A percentile compares a stretch with the other conserved stretches of the same genome.
Evolutionary conservation across 2,329 filamentous ascomycete genomes (phyloP).

Genomic region (Camillea tinctor): DNA sequence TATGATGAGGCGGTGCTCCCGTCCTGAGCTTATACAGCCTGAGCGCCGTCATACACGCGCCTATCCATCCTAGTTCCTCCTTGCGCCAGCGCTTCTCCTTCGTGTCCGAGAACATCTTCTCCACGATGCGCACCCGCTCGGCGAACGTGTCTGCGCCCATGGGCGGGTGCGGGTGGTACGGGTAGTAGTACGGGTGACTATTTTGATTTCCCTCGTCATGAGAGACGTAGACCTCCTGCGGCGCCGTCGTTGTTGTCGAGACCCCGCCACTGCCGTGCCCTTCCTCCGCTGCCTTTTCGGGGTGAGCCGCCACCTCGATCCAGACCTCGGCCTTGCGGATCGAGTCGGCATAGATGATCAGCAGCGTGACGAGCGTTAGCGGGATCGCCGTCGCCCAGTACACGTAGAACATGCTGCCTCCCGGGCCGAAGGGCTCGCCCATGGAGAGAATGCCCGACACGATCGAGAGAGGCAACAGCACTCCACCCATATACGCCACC

Average conservation of each 20-base stretch:
- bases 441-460: conserved; percentile 49
- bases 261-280: no score
- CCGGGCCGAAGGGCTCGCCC: conserved; percentile 43
- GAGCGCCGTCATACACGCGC: conserved; percentile 43
- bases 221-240: conserved; percentile 3
- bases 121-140: conserved; percentile 32
- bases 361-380: conserved; percentile 37
- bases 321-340: conserved; percentile 46
- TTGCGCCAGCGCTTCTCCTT: conserved; percentile 40
- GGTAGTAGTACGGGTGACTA: conserved; percentile 2
- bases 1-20: conserved; percentile 18
- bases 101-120: conserved; percentile 20
- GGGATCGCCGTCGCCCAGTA: conserved; percentile 47
- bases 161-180: background rate
- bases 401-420: conserved; percentile 43
- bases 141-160: background rate
- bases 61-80: conserved; percentile 45
- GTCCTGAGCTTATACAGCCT: conserved; percentile 31
- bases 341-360: conserved; percentile 49
- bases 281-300: background rate
- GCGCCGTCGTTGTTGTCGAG: background rate
- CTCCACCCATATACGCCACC: conserved; percentile 49
- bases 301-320: conserved; percentile 38
- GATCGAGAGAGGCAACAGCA: conserved; percentile 48
- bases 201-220: conserved; percentile 7